Conservation (phyloP, 768 basidiomycete species). For the Sarcodon aspratus region DNA sequence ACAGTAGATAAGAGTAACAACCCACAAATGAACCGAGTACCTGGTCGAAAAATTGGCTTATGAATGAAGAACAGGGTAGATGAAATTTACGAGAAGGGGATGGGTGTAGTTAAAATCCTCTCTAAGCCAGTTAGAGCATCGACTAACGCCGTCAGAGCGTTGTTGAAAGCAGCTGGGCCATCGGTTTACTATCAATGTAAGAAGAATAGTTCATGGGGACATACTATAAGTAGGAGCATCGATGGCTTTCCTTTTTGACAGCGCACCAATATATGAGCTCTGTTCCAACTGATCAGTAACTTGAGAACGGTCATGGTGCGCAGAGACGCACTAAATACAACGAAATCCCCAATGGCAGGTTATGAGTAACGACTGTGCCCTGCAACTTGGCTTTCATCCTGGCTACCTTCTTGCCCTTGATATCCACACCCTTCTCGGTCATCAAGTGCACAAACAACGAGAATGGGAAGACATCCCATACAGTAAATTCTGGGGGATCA, state of each 20-base stretch:
- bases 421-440: slow-evolving; percentile 36
- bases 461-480: slow-evolving; percentile 63
- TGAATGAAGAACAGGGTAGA: background rate
- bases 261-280: slow-evolving; percentile 55
- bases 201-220: slow-evolving; percentile 10
- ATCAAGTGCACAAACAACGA: slow-evolving; percentile 41
- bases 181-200: slow-evolving; percentile 15
- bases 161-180: slow-evolving; percentile 32
- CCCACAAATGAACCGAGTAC: slow-evolving; percentile 61
- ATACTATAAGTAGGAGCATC: slow-evolving; percentile 55
- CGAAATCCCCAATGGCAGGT: slow-evolving; percentile 59
- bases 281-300: slow-evolving; percentile 22
- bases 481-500: slow-evolving; percentile 45
- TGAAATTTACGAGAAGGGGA: slow-evolving; percentile 54
- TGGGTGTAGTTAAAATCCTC: slow-evolving; percentile 64
- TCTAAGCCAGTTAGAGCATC: slow-evolving; percentile 62
- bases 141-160: slow-evolving; percentile 40
- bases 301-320: background rate
- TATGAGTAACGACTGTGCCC: slow-evolving; percentile 33
- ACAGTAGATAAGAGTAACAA: slow-evolving; percentile 49
- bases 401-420: no score
- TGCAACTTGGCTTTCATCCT: slow-evolving; percentile 38
- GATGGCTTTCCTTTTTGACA: slow-evolving; percentile 42
- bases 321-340: slow-evolving; percentile 42
- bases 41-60: slow-evolving; percentile 17